Evolutionary conservation across 2,329 filamentous ascomycete species (phyloP), one percentile per base, ranked within the genome.

Genomic region (Trichophyton rubrum): DNA sequence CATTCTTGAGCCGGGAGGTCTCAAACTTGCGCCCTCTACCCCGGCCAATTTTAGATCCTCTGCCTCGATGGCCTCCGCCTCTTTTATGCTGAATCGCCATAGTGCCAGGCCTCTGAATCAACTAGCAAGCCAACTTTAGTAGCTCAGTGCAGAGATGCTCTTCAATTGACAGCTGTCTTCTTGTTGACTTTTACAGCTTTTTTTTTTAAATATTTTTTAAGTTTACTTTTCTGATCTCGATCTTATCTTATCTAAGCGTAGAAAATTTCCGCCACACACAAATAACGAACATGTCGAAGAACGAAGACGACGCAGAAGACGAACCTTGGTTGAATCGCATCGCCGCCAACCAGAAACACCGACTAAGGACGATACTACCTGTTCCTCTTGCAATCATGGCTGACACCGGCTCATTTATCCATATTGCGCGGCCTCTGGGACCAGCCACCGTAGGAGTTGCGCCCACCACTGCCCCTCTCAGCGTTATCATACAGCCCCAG

Each of bases 401-500:
- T 75, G 78, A 85, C 74, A 81, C 84, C 70, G 88, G 92, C 75
- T 87, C 88, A 66, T 97, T 96, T 80, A 85, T 97, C 71, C 93
- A 99, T 77, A 87, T 99, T 67, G 87, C 92, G 72, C 86, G 93
- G 76, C 93, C 93, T 70, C 82, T 97, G 66, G 90, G 90, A 74
- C 90, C 90, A 67, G 85, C 87, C 65, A 80, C 84, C 62, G 80
- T 90, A 69, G 88, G 88, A 73, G 85, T 88, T 72, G 88, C 90
- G 77, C 85, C 87, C 71, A 90, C 87, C 69, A 92, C 90, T 74
- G 87, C 90, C 77, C 93, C 93, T 77, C 84, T 99, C 75, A 88
- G 86, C 75, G 90, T 99, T 73, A 88, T 89, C 73, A 88, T 99
- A 75, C 93, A 96, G 76, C 91, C 93, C 71, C 91, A 96, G 83